phyloP scores from a whole-genome alignment of 495 filamentous ascomycete genomes.

The Podospora appendiculata region DNA sequence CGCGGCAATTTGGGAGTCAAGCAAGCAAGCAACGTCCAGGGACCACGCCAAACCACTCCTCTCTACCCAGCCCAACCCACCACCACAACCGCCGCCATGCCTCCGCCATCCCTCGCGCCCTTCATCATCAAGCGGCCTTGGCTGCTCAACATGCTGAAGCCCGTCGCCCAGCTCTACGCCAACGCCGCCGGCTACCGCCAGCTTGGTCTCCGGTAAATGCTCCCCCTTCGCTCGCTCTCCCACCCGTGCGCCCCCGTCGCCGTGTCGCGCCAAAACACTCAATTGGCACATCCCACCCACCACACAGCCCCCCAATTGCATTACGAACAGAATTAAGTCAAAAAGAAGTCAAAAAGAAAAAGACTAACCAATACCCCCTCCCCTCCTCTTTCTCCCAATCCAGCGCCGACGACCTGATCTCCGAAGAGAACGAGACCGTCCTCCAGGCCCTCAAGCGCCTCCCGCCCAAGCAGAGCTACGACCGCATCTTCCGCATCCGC shows the following conservation, averaged over 20 bases:
- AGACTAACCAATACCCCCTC: not conserved
- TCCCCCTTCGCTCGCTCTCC: conserved; percentile 3
- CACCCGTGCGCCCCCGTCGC: not conserved
- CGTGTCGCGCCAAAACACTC: no score
- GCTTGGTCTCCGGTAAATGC: conserved; percentile 76
- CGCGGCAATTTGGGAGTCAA: conserved; percentile 7
- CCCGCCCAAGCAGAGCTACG: conserved; percentile 81
- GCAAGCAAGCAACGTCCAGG: not conserved
- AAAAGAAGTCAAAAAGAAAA: no score
- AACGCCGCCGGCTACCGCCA: conserved; percentile 86
- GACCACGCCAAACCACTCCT: not conserved
- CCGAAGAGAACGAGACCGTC: conserved; percentile 81
- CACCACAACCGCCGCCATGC: conserved; percentile 47
- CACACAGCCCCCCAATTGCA: not conserved
- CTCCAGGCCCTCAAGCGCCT: conserved; percentile 85
- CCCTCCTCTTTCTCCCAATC: not conserved
- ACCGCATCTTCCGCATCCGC: conserved; percentile 93
- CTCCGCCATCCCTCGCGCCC: conserved; percentile 60
- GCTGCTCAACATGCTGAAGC: conserved; percentile 68
- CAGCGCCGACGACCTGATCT: conserved; percentile 88
- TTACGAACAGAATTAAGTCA: not conserved
- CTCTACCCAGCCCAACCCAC: conserved; percentile 7
- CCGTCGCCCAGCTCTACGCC: conserved; percentile 75
- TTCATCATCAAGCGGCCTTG: conserved; percentile 76
- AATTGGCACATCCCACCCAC: no score